phyloP scores from a whole-genome alignment of 2,329 filamentous ascomycete genomes.

The Escovopsis sp. region DNA sequence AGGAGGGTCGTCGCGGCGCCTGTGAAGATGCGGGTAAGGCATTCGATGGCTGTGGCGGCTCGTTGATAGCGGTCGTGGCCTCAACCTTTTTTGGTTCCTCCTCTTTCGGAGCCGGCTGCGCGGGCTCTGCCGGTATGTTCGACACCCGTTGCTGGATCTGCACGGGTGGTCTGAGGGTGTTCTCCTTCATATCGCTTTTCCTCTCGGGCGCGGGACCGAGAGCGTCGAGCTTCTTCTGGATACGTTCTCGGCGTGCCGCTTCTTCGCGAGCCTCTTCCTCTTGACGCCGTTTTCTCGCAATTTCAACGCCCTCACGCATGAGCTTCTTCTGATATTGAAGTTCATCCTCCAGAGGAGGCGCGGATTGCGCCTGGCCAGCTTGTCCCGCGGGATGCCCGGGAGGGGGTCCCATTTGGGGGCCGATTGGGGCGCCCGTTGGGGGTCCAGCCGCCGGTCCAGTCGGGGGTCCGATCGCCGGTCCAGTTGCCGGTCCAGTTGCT shows the following conservation, averaged over 20 bases:
- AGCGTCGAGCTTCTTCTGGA: slow-evolving; percentile 56
- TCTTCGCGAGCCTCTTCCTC: slow-evolving; percentile 60
- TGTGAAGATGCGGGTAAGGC: too few relatives aligned
- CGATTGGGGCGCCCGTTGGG: too few relatives aligned
- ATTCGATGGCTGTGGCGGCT: neutral
- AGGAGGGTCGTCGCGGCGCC: slow-evolving; percentile 1
- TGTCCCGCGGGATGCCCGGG: too few relatives aligned
- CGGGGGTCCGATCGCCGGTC: too few relatives aligned
- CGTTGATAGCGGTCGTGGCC: neutral
- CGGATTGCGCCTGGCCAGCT: too few relatives aligned
- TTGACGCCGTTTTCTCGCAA: slow-evolving; percentile 50
- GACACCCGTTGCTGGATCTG: slow-evolving; percentile 21
- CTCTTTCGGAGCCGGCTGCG: slow-evolving; percentile 5
- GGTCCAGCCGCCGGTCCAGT: too few relatives aligned
- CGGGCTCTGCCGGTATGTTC: slow-evolving; percentile 7
- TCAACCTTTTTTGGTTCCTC: slow-evolving; percentile 1
- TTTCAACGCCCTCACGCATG: slow-evolving; percentile 56
- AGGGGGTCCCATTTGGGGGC: too few relatives aligned
- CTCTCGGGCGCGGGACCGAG: slow-evolving; percentile 50
- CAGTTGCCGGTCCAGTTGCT: too few relatives aligned
- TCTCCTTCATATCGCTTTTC: slow-evolving; percentile 39
- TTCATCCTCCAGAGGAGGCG: slow-evolving; percentile 34
- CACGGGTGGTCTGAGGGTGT: slow-evolving; percentile 17
- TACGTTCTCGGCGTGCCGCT: slow-evolving; percentile 53
- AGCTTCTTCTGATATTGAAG: slow-evolving; percentile 51